Evolutionary conservation across 1,284 basidiomycete genomes (phyloP).

Genomic region (Sporisorium graminicola): DNA sequence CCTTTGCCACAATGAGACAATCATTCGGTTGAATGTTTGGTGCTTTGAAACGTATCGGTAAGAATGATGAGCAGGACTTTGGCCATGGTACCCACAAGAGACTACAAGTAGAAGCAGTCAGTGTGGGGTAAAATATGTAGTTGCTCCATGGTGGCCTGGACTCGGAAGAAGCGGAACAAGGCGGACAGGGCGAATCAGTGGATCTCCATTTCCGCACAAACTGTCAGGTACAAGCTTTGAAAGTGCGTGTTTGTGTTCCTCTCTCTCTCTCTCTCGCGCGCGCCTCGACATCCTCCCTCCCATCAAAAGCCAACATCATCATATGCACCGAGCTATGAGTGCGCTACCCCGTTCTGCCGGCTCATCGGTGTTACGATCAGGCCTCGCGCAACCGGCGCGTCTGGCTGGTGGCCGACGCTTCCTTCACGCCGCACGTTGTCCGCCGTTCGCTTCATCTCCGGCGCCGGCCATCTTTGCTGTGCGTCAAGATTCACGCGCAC

Average conservation of each 20-base stretch:
- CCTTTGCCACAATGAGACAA: too few relatives aligned
- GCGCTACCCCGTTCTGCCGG: conserved; percentile 12
- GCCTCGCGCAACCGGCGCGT: conserved; percentile 23
- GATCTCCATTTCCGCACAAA: conserved; percentile 18
- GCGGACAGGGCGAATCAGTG: conserved; percentile 9
- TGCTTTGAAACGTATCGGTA: too few relatives aligned
- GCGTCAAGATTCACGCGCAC: background rate
- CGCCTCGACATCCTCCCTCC: background rate
- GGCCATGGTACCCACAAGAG: too few relatives aligned
- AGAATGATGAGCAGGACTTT: too few relatives aligned
- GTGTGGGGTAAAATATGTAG: background rate
- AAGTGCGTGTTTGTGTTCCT: background rate
- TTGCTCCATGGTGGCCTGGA: too few relatives aligned
- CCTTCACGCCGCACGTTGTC: conserved; percentile 6
- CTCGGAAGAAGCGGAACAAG: conserved; percentile 31
- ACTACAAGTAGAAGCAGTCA: too few relatives aligned
- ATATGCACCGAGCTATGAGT: conserved; percentile 14
- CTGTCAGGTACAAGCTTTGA: background rate
- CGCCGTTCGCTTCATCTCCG: conserved; percentile 7
- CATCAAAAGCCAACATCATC: background rate
- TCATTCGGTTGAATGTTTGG: too few relatives aligned
- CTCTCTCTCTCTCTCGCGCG: background rate
- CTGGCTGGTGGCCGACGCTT: conserved; percentile 27
- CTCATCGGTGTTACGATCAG: background rate
- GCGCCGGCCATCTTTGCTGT: background rate